phyloP scores from a whole-genome alignment of 345 rosid species.

The Eucalyptus pumila region DNA sequence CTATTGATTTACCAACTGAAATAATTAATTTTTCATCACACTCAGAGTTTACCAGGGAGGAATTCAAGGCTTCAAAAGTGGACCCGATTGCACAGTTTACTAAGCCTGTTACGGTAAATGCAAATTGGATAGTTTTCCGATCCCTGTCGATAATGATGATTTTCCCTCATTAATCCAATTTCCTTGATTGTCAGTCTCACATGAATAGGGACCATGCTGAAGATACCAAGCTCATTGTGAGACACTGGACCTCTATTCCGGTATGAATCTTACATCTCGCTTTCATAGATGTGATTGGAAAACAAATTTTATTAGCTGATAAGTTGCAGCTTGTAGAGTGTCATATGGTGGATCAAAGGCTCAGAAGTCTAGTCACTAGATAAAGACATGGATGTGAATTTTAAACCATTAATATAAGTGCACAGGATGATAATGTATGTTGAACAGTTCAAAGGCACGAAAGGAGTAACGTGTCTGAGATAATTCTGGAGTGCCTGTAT shows the following conservation, averaged over 20 bases:
- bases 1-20: background rate
- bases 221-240: slow-evolving; percentile 73
- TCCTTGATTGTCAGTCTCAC: slow-evolving; percentile 39
- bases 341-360: background rate
- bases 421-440: background rate
- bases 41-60: slow-evolving; percentile 65
- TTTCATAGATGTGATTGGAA: background rate
- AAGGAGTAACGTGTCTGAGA: background rate
- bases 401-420: background rate
- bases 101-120: slow-evolving; percentile 72
- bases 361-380: background rate
- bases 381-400: background rate
- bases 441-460: background rate
- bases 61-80: slow-evolving; percentile 60
- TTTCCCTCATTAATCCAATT: background rate
- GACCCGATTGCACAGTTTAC: slow-evolving; percentile 82
- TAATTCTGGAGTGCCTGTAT: background rate
- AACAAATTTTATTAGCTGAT: background rate
- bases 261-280: slow-evolving; percentile 21
- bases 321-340: background rate
- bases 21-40: background rate
- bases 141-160: background rate
- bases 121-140: background rate
- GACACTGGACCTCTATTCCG: slow-evolving; percentile 59
- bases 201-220: slow-evolving; percentile 94